Conservation (phyloP, 2,329 filamentous ascomycete species). For the Ramularia endophylla region DNA sequence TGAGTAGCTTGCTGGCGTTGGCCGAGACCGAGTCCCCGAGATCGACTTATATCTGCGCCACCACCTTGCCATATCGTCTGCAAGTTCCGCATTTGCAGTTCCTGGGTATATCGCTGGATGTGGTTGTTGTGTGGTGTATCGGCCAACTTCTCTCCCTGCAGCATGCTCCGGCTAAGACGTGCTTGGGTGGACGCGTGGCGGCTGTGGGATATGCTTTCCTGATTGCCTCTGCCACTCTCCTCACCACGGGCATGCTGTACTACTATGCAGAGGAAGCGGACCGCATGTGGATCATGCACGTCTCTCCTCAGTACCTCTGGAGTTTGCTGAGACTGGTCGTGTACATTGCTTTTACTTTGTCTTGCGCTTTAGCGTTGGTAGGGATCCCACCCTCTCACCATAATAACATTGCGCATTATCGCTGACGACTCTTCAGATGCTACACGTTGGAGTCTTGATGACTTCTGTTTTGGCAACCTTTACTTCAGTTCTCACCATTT, state of each 20-base stretch:
- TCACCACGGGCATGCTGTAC: slow-evolving; percentile 31
- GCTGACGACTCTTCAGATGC: slow-evolving; percentile 30
- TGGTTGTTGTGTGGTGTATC: slow-evolving; percentile 33
- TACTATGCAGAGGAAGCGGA: slow-evolving; percentile 33
- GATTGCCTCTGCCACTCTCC: slow-evolving; percentile 33
- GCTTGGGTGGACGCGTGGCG: slow-evolving; percentile 14
- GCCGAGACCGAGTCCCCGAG: slow-evolving; percentile 32
- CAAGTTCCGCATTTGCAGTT: slow-evolving; percentile 35
- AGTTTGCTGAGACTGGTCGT: slow-evolving; percentile 29
- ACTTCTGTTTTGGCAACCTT: slow-evolving; percentile 36
- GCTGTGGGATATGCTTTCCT: slow-evolving; percentile 25
- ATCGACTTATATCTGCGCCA: slow-evolving; percentile 48
- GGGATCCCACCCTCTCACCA: slow-evolving; percentile 13
- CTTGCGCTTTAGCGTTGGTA: slow-evolving; percentile 27
- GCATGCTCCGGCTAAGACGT: slow-evolving; percentile 14
- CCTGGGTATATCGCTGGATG: slow-evolving; percentile 37
- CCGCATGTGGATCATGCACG: slow-evolving; percentile 34
- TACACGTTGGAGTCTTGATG: slow-evolving; percentile 35
- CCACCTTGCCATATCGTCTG: slow-evolving; percentile 30
- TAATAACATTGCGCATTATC: no score
- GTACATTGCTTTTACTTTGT: slow-evolving; percentile 21
- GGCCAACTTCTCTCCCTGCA: slow-evolving; percentile 18
- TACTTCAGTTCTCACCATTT: slow-evolving; percentile 30
- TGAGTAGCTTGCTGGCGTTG: slow-evolving; percentile 35
- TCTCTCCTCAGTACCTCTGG: slow-evolving; percentile 34